Evolutionary conservation across 2,329 filamentous ascomycete genomes (phyloP), one percentile per base, ranked within the genome.

Genomic region (Dothistroma septosporum): DNA sequence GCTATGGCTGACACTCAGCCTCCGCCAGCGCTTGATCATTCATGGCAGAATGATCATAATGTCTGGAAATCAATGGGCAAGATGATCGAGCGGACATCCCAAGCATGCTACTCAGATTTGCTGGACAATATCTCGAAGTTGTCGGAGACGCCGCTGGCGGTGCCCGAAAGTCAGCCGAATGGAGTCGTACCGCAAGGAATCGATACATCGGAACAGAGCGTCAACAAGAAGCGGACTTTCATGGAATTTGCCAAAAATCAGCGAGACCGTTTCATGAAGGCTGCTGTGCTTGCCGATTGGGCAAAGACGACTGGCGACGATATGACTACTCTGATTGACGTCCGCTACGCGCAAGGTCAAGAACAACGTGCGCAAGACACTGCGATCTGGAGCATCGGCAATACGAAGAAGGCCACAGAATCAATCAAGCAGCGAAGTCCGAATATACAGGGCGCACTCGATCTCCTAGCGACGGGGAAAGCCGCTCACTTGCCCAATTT

Each of bases 251-350:
- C 89, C 9, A 88, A 93, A 73, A 84, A 86, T 22, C 85, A 89
- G 70, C 88, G 96, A 71, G 86, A 88, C 32, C 91, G 91, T 77
- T 97, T 95, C 81, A 91, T 96, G 74, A 97, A 99, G 77, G 85
- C 92, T 8, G 81, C 97, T 21, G 91, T 99, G 22, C 87, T 99
- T 52, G 87, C 89, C 1, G 89, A 94, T 76, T 99, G 94, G 94
- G 90, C 89, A 72, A 84, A 89, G 70, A 88, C 90, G 73, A 86
- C 88, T 35, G 67, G 60, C 46, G 82, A 86, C 44, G 86, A 89
- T 68, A 90, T 97, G 68, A 89, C 88, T 77, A 91, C 89, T 75
- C 82, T 97, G 62, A 95, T 97, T 66, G 92, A 97, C 71, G 78
- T 99, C 65, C 90, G 89, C 72, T 82, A 83, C 28, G 91, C 93